Conservation (phyloP, 257 asterid genomes). For the Solanum megistacrolobum region DNA sequence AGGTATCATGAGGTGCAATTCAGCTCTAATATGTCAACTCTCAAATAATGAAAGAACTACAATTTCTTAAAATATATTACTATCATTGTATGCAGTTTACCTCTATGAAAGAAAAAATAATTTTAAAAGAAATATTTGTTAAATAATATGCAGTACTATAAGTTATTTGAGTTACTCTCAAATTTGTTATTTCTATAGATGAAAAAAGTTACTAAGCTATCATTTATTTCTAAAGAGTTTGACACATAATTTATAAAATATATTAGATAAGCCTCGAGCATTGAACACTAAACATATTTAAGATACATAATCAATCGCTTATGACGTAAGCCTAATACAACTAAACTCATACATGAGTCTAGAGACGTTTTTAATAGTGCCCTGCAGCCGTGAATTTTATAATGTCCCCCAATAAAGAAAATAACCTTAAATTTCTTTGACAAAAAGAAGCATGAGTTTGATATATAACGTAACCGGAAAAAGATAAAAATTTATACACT, state of each 20-base stretch:
- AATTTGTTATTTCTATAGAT: no score
- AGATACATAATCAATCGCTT: fast-evolving
- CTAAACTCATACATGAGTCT: neutral
- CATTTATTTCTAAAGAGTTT: neutral
- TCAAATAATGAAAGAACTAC: no score
- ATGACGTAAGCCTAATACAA: no score
- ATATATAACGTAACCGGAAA: neutral
- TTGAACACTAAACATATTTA: fast-evolving
- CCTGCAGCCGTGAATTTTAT: neutral
- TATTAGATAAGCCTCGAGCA: no score
- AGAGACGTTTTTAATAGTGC: neutral
- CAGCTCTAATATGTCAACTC: neutral
- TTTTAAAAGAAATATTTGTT: no score
- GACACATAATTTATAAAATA: no score
- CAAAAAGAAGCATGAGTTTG: neutral
- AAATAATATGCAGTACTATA: neutral
- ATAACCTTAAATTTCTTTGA: neutral
- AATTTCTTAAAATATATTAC: neutral
- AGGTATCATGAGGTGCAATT: no score
- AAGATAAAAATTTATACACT: neutral
- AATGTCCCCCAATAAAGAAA: neutral
- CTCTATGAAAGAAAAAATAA: no score
- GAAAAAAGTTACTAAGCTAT: neutral
- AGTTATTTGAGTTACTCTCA: neutral
- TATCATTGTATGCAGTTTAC: neutral